These are phyloP conservation scores for Polyporus arcularius DNA, from an alignment of 768 basidiomycete species.

Conservation along the genomic window DNA sequence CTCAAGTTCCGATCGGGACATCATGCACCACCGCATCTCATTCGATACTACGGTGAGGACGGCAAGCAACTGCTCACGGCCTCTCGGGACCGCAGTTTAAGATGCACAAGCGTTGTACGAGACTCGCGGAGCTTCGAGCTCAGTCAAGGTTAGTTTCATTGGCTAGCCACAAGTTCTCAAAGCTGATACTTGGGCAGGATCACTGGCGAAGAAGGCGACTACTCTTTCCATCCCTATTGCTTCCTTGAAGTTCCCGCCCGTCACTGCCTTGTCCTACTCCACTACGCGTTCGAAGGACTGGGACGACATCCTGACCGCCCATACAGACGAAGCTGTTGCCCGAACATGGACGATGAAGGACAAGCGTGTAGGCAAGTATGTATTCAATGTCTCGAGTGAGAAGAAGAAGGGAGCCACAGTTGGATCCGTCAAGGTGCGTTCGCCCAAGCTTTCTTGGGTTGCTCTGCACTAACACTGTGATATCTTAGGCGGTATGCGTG, in stretches of 20 bases:
- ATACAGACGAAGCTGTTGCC: constrained; percentile 78
- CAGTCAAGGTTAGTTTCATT: constrained; percentile 69
- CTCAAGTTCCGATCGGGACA: constrained; percentile 94
- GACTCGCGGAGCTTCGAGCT: constrained; percentile 95
- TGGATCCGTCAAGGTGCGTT: constrained; percentile 71
- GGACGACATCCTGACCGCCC: constrained; percentile 95
- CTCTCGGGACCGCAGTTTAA: constrained; percentile 83
- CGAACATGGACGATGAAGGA: constrained; percentile 87
- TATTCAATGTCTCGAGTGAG: constrained; percentile 58
- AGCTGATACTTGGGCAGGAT: constrained; percentile 50
- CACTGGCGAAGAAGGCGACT: constrained; percentile 79
- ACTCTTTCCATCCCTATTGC: constrained; percentile 75
- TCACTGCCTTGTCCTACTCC: constrained; percentile 79
- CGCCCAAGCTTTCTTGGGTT: background rate
- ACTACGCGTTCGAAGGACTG: constrained; percentile 87
- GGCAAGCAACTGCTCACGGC: constrained; percentile 93
- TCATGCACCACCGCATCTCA: constrained; percentile 84
- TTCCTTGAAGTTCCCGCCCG: constrained; percentile 81
- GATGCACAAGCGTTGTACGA: constrained; percentile 90
- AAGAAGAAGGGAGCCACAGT: constrained; percentile 45
- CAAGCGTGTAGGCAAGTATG: constrained; percentile 79
- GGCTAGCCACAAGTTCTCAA: background rate
- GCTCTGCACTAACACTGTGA: background rate
- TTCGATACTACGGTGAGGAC: constrained; percentile 96
- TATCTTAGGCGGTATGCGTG: constrained; percentile 73